Evolutionary conservation across 164 flowering plant species (phyloP), one percentile per base, ranked within the genome.

Genomic region (Piper longum): DNA sequence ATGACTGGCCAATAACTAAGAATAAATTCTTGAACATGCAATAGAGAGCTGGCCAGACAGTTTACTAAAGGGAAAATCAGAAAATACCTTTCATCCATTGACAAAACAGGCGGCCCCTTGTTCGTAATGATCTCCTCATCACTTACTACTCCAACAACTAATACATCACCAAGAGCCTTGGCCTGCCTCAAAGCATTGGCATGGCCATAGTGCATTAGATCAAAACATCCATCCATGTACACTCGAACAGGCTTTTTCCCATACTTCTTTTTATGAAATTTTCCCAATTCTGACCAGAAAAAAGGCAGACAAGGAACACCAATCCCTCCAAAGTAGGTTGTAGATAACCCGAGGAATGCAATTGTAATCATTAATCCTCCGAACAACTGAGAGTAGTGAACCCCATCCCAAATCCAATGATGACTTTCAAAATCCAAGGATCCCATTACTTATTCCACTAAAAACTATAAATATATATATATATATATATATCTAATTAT

Each of bases 201-300:
- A 71, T 90, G 97, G 40, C 97, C 97, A 66, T 85, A 90, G 66
- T 90, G 97, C 97, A 90, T 90, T 56, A 90, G 85, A 77, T 90
- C 95, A 65, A 88, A 90, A 64, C 97, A 90, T 0, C 95, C 97
- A 77, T 90, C 97, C 92, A 90, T 87, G 64, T 87, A 90, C 59
- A 90, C 95, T 54, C 95, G 82, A 19, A 90, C 70, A 40, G 78
- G 82, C 75, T 75, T 87, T 76, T 79, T 85, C 63, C 66, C 74
- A 65, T 68, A 40, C 70, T 71, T 85, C 67, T 72, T 83, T 73
- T 82, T 87, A 13, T 85, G 77, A 52, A 89, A 83, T 65, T 80
- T 48, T 2, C 86, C 76, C 59, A 76, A 73, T 74, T 81, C 81
- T 3, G 86, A 82, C 76, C 78, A 81, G 26, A 71, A 56, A 59